Evolutionary conservation across 495 filamentous ascomycete species (phyloP).

Genomic region (Pseudevernia furfuracea): DNA sequence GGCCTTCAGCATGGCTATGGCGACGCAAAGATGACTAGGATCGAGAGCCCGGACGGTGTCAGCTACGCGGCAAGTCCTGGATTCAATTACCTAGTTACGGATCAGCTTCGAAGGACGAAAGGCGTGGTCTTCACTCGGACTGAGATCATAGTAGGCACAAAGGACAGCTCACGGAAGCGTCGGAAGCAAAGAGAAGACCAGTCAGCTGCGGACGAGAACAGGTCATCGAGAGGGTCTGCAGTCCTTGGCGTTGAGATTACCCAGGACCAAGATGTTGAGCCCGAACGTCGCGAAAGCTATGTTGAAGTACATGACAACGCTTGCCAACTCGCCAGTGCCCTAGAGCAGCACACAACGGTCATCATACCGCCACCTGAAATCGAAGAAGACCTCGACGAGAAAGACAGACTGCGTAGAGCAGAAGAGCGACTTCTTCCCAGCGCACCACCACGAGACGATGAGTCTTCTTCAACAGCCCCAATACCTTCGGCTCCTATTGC

Average conservation of each 20-base stretch:
- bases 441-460: slow-evolving; percentile 50
- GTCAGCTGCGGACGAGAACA: neutral
- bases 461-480: slow-evolving; percentile 33
- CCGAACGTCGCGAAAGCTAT: slow-evolving; percentile 29
- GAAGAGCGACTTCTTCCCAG: slow-evolving; percentile 66
- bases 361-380: slow-evolving; percentile 48
- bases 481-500: slow-evolving; percentile 44
- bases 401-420: slow-evolving; percentile 57
- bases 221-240: slow-evolving; percentile 7
- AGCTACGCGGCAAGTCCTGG: slow-evolving; percentile 40
- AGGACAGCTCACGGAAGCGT: slow-evolving; percentile 61
- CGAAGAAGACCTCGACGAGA: slow-evolving; percentile 56
- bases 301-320: slow-evolving; percentile 35
- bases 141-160: slow-evolving; percentile 82
- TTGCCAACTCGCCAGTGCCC: slow-evolving; percentile 35
- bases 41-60: slow-evolving; percentile 37
- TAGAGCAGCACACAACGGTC: slow-evolving; percentile 25
- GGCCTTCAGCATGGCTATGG: slow-evolving; percentile 39
- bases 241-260: slow-evolving; percentile 31
- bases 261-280: slow-evolving; percentile 25
- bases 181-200: slow-evolving; percentile 35
- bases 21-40: slow-evolving; percentile 37
- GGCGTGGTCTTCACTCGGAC: slow-evolving; percentile 75
- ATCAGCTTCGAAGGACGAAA: slow-evolving; percentile 76
- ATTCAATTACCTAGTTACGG: slow-evolving; percentile 80